phyloP scores from a whole-genome alignment of 768 basidiomycete species.

The Tephrocybe sp. region DNA sequence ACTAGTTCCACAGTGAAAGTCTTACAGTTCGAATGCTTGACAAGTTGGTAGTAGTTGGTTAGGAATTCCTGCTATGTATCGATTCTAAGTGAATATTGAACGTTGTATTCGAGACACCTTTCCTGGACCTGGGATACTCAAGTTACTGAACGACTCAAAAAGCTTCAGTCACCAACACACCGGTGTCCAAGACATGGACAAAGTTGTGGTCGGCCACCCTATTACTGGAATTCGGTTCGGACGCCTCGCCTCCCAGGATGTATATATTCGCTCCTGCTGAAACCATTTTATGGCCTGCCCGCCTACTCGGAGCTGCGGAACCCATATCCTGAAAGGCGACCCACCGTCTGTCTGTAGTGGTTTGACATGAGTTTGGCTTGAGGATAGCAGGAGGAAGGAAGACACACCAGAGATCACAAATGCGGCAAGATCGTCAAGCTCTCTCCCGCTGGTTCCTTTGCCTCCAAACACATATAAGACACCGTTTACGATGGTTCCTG shows the following conservation, averaged over 20 bases:
- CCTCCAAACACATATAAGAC: constrained; percentile 98
- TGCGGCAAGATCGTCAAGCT: constrained; percentile 89
- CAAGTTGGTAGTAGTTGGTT: too few species aligned
- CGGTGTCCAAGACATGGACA: neutral
- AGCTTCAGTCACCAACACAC: neutral
- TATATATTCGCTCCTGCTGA: neutral
- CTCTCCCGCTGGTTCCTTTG: constrained; percentile 93
- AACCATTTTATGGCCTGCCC: neutral
- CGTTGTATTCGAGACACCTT: too few species aligned
- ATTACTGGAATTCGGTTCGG: neutral
- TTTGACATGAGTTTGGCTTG: too few species aligned
- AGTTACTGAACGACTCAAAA: too few species aligned
- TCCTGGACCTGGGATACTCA: too few species aligned
- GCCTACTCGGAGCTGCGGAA: neutral
- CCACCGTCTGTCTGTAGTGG: too few species aligned
- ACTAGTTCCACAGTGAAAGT: too few species aligned
- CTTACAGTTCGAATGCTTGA: too few species aligned
- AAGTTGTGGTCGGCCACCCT: neutral
- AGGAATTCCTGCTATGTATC: too few species aligned
- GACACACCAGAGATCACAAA: constrained; percentile 96
- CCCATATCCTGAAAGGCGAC: neutral
- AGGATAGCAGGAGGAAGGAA: too few species aligned
- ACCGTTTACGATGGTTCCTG: constrained; percentile 94
- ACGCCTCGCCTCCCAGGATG: neutral
- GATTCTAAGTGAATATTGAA: too few species aligned